phyloP scores from a whole-genome alignment of 176 grass and related monocot species.

The Avena sativa region DNA sequence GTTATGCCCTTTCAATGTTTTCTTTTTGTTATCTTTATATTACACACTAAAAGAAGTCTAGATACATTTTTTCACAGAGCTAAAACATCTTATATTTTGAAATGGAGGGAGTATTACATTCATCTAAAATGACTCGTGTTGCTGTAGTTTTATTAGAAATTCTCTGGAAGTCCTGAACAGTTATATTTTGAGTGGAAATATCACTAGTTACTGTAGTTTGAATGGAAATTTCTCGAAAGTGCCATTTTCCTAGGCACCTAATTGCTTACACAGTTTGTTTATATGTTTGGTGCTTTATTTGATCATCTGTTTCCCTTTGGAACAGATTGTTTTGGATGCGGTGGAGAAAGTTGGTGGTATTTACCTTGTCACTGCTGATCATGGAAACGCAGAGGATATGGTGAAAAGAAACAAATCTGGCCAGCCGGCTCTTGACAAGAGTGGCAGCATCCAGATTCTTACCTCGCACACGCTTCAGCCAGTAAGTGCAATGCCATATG shows the following conservation, averaged over 20 bases:
- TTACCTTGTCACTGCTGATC: constrained; percentile 94
- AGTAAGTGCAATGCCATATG: constrained; percentile 50
- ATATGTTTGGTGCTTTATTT: background rate
- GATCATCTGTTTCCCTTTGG: background rate
- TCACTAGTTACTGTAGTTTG: background rate
- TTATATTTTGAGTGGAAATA: background rate
- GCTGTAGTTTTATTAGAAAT: too few relatives aligned
- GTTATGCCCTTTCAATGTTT: background rate
- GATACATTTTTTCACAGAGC: too few relatives aligned
- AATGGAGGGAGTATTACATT: background rate
- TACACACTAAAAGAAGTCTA: too few relatives aligned
- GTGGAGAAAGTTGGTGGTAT: constrained; percentile 90
- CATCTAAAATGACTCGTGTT: background rate
- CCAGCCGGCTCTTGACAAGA: constrained; percentile 67
- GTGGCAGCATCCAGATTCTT: constrained; percentile 86
- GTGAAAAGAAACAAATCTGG: constrained; percentile 96
- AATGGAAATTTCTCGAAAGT: background rate
- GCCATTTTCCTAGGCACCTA: background rate
- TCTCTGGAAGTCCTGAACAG: background rate
- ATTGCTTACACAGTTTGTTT: background rate
- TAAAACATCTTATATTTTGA: background rate
- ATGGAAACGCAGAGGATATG: constrained; percentile 99
- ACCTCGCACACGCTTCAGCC: constrained; percentile 97
- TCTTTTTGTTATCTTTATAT: background rate
- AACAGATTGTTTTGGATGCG: constrained; percentile 92